Evolutionary conservation across 768 basidiomycete genomes (phyloP).

Genomic region (Xerocomus brunneocitrinus): DNA sequence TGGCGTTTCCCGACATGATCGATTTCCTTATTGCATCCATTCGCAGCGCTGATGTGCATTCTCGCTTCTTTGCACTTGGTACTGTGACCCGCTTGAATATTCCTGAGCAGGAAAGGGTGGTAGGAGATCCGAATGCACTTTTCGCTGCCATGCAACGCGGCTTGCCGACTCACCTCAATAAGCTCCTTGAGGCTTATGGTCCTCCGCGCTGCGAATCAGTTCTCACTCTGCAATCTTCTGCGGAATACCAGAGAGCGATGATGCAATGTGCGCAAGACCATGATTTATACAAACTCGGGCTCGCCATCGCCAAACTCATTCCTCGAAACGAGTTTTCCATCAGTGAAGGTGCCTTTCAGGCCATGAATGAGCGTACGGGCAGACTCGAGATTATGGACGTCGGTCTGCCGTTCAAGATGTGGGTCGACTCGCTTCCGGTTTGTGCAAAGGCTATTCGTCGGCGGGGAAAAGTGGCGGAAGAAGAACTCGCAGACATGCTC

Average conservation of each 20-base stretch:
- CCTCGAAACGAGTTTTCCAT: conserved; percentile 56
- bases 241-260: conserved; percentile 51
- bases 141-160: conserved; percentile 39
- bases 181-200: conserved; percentile 47
- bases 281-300: conserved; percentile 48
- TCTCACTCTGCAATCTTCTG: conserved; percentile 36
- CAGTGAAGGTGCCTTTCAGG: conserved; percentile 47
- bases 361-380: conserved; percentile 41
- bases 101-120: conserved; percentile 38
- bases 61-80: conserved; percentile 48
- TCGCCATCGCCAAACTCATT: conserved; percentile 46
- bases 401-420: conserved; percentile 56
- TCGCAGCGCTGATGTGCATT: conserved; percentile 44
- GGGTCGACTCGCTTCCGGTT: conserved; percentile 52
- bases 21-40: conserved; percentile 51
- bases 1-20: conserved; percentile 39
- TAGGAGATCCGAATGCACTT: conserved; percentile 44
- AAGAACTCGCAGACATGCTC: conserved; percentile 55
- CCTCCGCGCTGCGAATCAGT: conserved; percentile 41
- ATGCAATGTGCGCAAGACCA: conserved; percentile 41
- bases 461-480: conserved; percentile 37
- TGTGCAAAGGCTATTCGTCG: conserved; percentile 52
- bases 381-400: conserved; percentile 35
- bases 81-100: conserved; percentile 48
- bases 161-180: conserved; percentile 43